phyloP scores from a whole-genome alignment of 2,329 filamentous ascomycete genomes.

The Dactylellina cionopaga region DNA sequence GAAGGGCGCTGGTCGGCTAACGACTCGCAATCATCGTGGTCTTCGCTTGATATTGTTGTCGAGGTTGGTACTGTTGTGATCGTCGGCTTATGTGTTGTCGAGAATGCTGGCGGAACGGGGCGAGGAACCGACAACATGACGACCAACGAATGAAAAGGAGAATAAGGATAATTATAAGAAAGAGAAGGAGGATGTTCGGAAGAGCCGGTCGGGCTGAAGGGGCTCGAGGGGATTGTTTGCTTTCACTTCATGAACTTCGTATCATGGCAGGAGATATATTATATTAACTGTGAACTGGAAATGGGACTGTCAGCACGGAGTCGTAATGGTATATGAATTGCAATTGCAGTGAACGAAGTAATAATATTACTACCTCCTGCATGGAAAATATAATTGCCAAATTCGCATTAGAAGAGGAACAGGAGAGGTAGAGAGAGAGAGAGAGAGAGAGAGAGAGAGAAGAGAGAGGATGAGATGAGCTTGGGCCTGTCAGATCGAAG shows the following conservation, averaged over 20 bases:
- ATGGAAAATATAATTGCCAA: no score
- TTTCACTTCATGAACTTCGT: background rate
- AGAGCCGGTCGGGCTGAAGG: background rate
- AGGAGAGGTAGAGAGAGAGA: background rate
- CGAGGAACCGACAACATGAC: constrained; percentile 33
- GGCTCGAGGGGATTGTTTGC: background rate
- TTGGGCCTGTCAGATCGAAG: background rate
- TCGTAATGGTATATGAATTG: no score
- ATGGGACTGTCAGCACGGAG: no score
- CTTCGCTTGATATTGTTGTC: background rate
- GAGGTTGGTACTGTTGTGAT: constrained; percentile 23
- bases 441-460: background rate
- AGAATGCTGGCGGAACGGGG: constrained; percentile 14
- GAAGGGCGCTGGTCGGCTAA: constrained; percentile 32
- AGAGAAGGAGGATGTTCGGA: background rate
- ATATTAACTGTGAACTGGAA: background rate
- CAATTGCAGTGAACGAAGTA: no score
- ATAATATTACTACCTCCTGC: no score
- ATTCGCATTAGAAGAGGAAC: background rate
- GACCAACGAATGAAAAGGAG: constrained; percentile 4
- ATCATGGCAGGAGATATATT: background rate
- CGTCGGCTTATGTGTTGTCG: background rate
- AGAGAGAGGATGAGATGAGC: background rate
- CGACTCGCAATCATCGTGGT: constrained; percentile 11
- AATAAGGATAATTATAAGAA: background rate